Evolutionary conservation across 1,284 basidiomycete genomes (phyloP), one percentile per base, ranked within the genome.

Genomic region (Irpex lacteus): DNA sequence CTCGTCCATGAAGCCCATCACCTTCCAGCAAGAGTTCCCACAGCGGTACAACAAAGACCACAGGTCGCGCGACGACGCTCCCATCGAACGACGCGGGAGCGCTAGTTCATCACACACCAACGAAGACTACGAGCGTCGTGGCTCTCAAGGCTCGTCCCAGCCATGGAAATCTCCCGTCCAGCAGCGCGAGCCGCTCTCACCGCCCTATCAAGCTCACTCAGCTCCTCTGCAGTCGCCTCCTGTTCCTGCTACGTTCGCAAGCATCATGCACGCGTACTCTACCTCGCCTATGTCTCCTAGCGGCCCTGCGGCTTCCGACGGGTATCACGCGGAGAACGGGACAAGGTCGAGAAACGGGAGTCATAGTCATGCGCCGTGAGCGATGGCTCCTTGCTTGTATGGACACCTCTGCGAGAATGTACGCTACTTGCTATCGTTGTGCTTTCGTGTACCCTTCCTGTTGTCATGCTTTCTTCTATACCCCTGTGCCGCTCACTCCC

Each of bases 231-330:
- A 70, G 36, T 70, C 72, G 15, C 73, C 73, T 5, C 71, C 74
- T 0, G 75, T 80, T 15, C 80, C 78, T 1, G 70, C 79, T 19
- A 76, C 85, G 56, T 83, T 90, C 71, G 88, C 86, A 38, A 85
- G 82, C 63, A 87, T 90, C 67, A 85, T 90, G 86, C 84, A 86
- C 67, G 86, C 86, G 13, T 89, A 82, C 66, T 75, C 77, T 11
- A 69, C 75, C 6, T 67, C 78, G 59, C 69, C 74, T 49, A 62
- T 62, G 61, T 8, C 52, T n/a, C n/a, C 18, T 53, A 18, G 26
- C 34, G 44, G 44, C 4, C 13, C 50, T 6, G 50, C n/a, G 8
- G 50, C 19, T 21, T 8, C 13, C 6, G 50, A 52, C 7, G 50
- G 50, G 6, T 52, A 18, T 52, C 50, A 19, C 18, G 15, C 5